Evolutionary conservation across 1,284 basidiomycete species (phyloP).

Genomic region (Pascua guehoae): DNA sequence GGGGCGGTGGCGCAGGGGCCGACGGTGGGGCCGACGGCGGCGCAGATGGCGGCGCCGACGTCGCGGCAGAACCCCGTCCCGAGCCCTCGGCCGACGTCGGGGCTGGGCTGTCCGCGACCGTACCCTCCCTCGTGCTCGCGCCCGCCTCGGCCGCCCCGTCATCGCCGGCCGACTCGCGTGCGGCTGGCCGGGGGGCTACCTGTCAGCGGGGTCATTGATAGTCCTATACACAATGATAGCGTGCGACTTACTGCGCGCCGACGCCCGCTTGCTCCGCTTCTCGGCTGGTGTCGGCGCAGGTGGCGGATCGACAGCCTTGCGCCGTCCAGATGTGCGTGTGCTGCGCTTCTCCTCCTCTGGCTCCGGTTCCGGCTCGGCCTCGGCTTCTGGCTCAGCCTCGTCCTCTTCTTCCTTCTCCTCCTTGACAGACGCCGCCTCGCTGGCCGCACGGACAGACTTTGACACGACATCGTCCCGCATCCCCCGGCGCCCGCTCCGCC

Average conservation of each 20-base stretch:
- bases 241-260: slow-evolving; percentile 17
- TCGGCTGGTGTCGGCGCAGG: slow-evolving; percentile 11
- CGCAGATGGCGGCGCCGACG: slow-evolving; percentile 1
- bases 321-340: slow-evolving; percentile 24
- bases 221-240: slow-evolving; percentile 3
- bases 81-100: slow-evolving; percentile 6
- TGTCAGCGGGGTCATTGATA: slow-evolving; percentile 27
- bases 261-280: slow-evolving; percentile 11
- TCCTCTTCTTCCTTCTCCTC: slow-evolving; percentile 25
- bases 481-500: slow-evolving; percentile 20
- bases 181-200: slow-evolving; percentile 29
- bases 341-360: slow-evolving; percentile 24
- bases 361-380: slow-evolving; percentile 25
- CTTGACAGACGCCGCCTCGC: slow-evolving; percentile 29
- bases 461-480: slow-evolving; percentile 38
- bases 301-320: slow-evolving; percentile 20
- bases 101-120: neutral
- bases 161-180: slow-evolving; percentile 23
- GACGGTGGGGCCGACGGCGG: slow-evolving; percentile 3
- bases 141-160: slow-evolving; percentile 12
- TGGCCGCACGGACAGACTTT: slow-evolving; percentile 32
- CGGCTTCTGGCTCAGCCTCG: slow-evolving; percentile 20
- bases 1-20: neutral
- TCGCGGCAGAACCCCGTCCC: neutral
- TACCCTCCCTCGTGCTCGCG: slow-evolving; percentile 1